phyloP scores from a whole-genome alignment of 2,329 filamentous ascomycete species.

The Drechmeria coniospora region DNA sequence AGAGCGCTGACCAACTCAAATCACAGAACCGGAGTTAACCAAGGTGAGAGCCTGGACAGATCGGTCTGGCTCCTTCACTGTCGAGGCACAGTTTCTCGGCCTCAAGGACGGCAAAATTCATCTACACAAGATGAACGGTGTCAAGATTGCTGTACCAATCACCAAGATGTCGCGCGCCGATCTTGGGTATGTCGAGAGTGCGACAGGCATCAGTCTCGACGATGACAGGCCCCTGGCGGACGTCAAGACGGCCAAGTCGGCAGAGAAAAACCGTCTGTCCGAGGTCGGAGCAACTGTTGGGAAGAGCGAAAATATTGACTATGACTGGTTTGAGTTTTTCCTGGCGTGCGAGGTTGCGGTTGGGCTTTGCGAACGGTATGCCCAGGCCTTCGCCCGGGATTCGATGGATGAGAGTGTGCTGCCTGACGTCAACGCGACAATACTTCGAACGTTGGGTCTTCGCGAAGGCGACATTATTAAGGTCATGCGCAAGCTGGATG shows the following conservation, averaged over 20 bases:
- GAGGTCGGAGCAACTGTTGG: conserved; percentile 48
- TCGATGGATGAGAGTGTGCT: conserved; percentile 93
- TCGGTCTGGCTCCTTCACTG: conserved; percentile 86
- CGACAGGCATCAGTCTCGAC: conserved; percentile 78
- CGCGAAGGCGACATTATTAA: conserved; percentile 95
- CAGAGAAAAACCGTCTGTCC: conserved; percentile 13
- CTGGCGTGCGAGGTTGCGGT: conserved; percentile 80
- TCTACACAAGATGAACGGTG: conserved; percentile 91
- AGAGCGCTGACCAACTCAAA: conserved; percentile 1
- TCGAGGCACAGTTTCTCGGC: conserved; percentile 91
- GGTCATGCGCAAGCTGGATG: conserved; percentile 78
- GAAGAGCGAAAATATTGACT: conserved; percentile 50
- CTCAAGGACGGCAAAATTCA: conserved; percentile 94
- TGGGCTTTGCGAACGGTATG: conserved; percentile 86
- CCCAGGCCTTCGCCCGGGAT: conserved; percentile 74
- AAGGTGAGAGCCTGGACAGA: conserved; percentile 93
- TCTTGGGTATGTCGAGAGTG: conserved; percentile 81
- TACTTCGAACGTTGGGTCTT: conserved; percentile 76
- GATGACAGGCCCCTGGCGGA: conserved; percentile 89
- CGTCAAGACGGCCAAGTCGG: conserved; percentile 43
- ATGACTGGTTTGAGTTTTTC: conserved; percentile 99
- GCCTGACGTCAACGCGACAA: conserved; percentile 71
- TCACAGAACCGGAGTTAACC: conserved; percentile 61
- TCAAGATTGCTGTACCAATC: conserved; percentile 94
- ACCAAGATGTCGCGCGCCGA: conserved; percentile 93